Base-by-base conservation (phyloP, 805 yeast genomes). In the Brettanomyces custersianus region DNA sequence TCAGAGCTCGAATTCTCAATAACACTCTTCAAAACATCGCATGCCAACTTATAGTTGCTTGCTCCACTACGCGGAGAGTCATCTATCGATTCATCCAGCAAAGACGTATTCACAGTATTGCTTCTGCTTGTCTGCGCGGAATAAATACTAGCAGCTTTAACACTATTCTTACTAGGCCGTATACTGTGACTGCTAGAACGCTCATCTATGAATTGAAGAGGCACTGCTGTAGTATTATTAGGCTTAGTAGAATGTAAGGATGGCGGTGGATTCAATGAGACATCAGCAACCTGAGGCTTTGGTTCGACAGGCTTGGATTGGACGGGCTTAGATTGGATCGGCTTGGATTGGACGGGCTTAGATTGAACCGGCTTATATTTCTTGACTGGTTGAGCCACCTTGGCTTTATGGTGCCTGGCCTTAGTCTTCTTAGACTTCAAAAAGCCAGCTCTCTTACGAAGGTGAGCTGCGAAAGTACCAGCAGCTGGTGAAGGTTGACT, bases 381-480 rank as follows among this genome's bases (percentile, higher is more conserved):
- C n/a, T n/a, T n/a, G n/a, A n/a, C n/a, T n/a, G n/a, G n/a, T n/a
- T n/a, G n/a, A n/a, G n/a, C n/a, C n/a, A n/a, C n/a, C n/a, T n/a
- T n/a, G n/a, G n/a, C n/a, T n/a, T n/a, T n/a, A n/a, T n/a, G n/a
- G n/a, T n/a, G n/a, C n/a, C n/a, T n/a, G 16, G 24, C 11, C 13
- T 15, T 2, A 20, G 33, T 20, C 12, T 13, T 10, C 7, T 12
- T 20, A 16, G 33, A 30, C 20, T 19, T 30, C 9, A 24, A 12
- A n/a, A 20, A 5, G 13, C 20, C 20, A 5, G 24, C 21, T 13
- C 33, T 5, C 20, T 30, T 30, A 23, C 20, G 6, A 5, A 30
- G 24, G 20, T 30, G 33, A 10, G 33, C 24, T 5, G 33, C 33
- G 20, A 30, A 30, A 20, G 33, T 20, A n/a, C 28, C 28, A 8